Evolutionary conservation across 2,329 filamentous ascomycete species (phyloP).

Genomic region (Leptographium flavum): DNA sequence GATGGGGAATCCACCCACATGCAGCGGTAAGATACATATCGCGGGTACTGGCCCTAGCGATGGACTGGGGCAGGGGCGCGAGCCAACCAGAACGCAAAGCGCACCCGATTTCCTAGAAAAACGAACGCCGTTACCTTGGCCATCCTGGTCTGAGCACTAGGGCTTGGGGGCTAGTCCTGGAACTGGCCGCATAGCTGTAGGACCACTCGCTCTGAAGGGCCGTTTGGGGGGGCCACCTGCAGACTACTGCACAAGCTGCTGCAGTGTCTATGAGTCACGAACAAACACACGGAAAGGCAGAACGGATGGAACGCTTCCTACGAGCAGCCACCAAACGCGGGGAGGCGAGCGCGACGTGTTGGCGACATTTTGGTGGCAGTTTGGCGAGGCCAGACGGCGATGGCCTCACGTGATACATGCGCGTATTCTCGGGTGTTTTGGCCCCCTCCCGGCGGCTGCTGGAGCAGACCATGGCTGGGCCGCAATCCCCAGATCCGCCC

Average conservation of each 20-base stretch:
- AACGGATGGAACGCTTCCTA: not conserved
- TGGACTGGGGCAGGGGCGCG: not conserved
- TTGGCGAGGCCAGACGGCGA: not conserved
- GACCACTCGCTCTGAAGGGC: slow-evolving; percentile 8
- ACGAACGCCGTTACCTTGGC: not conserved
- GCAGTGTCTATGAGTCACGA: slow-evolving; percentile 1
- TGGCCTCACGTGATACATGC: not conserved
- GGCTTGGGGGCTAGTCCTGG: slow-evolving; percentile 3
- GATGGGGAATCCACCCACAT: not conserved
- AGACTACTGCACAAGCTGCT: not conserved
- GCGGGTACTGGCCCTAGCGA: not conserved
- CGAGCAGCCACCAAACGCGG: slow-evolving; percentile 1
- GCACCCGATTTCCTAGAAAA: not conserved
- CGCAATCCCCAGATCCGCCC: not conserved
- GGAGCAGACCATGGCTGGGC: not conserved
- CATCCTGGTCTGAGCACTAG: not conserved
- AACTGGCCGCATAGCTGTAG: slow-evolving; percentile 6
- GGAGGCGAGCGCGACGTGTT: not conserved
- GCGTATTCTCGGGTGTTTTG: not conserved
- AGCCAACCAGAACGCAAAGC: not conserved
- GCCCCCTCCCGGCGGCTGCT: not conserved
- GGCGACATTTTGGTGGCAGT: slow-evolving; percentile 3
- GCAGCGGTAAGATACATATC: not conserved
- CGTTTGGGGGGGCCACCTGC: not conserved
- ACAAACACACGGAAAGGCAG: not conserved